phyloP scores from a whole-genome alignment of 2,329 filamentous ascomycete genomes.

The Balansia obtecta region DNA sequence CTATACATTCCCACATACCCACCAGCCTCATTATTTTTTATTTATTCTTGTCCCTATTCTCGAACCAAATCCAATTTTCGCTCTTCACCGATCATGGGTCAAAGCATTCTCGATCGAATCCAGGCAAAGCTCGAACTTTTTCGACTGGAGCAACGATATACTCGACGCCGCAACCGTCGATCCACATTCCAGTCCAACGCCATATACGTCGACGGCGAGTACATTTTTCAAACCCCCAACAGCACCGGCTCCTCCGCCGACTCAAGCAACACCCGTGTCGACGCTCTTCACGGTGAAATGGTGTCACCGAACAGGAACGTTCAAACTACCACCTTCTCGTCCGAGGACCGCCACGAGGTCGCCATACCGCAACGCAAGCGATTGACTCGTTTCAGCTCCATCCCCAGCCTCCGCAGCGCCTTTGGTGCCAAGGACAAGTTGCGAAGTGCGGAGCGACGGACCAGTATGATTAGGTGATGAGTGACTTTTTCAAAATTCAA shows the following conservation, averaged over 20 bases:
- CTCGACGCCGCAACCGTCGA: slow-evolving; percentile 72
- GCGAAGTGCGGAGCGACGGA: slow-evolving; percentile 27
- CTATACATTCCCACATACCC: not conserved
- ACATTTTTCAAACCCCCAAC: slow-evolving; percentile 62
- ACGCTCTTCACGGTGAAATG: slow-evolving; percentile 24
- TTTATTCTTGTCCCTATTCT: not conserved
- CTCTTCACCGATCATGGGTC: slow-evolving; percentile 27
- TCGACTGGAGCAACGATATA: slow-evolving; percentile 91
- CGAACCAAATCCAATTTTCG: not conserved
- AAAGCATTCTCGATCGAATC: slow-evolving; percentile 45
- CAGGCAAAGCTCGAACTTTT: slow-evolving; percentile 75
- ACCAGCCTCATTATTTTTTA: not conserved
- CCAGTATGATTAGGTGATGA: slow-evolving; percentile 25
- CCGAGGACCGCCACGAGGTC: slow-evolving; percentile 15
- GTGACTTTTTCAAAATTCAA: not conserved
- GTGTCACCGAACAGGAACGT: slow-evolving; percentile 13
- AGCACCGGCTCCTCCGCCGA: slow-evolving; percentile 44
- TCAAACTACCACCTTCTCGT: slow-evolving; percentile 7
- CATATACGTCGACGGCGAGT: slow-evolving; percentile 90
- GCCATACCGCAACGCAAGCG: slow-evolving; percentile 30
- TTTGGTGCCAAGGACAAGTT: slow-evolving; percentile 23
- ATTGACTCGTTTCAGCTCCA: slow-evolving; percentile 42
- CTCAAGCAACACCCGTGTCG: slow-evolving; percentile 23
- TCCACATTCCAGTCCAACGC: slow-evolving; percentile 83
- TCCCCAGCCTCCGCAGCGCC: slow-evolving; percentile 37